phyloP scores from a whole-genome alignment of 2,329 filamentous ascomycete genomes.

The Talaromyces atroroseus region DNA sequence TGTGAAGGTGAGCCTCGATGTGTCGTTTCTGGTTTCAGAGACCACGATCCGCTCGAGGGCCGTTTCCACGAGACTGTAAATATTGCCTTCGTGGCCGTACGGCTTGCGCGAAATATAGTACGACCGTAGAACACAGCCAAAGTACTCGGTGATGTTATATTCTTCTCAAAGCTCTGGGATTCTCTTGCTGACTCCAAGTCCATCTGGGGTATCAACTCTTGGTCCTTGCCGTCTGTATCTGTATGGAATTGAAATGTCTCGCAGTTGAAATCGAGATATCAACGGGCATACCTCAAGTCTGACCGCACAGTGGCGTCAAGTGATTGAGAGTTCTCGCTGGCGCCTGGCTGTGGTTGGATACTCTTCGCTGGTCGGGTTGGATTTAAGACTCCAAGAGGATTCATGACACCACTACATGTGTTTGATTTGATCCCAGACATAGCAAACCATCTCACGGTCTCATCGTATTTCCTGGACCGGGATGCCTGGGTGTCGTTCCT shows the following conservation, averaged over 20 bases:
- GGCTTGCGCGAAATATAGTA: slow-evolving; percentile 56
- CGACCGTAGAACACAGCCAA: slow-evolving; percentile 56
- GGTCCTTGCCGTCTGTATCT: slow-evolving; percentile 43
- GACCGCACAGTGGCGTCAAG: not conserved
- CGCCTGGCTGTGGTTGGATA: not conserved
- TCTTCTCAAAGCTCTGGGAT: slow-evolving; percentile 49
- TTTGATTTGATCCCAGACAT: slow-evolving; percentile 53
- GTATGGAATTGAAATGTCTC: slow-evolving; percentile 61
- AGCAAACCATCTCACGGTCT: slow-evolving; percentile 63
- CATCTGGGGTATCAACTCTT: slow-evolving; percentile 44
- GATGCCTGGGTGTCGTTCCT: slow-evolving; percentile 49
- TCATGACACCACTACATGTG: slow-evolving; percentile 41
- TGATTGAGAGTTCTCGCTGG: too few relatives aligned
- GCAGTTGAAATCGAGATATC: slow-evolving; percentile 65
- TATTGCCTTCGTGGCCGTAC: slow-evolving; percentile 48
- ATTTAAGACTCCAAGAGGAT: slow-evolving; percentile 39
- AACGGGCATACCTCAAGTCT: slow-evolving; percentile 45
- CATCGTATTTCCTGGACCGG: slow-evolving; percentile 64
- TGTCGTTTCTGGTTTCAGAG: slow-evolving; percentile 46
- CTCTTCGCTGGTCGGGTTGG: not conserved
- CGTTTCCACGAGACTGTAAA: slow-evolving; percentile 50
- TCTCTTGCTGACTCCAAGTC: slow-evolving; percentile 42
- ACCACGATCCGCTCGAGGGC: slow-evolving; percentile 50
- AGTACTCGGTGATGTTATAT: slow-evolving; percentile 52
- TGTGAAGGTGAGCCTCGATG: slow-evolving; percentile 52